Evolutionary conservation across 352 stramenopile species (phyloP), one percentile per base, ranked within the genome.

Genomic region (Phytophthora pini): DNA sequence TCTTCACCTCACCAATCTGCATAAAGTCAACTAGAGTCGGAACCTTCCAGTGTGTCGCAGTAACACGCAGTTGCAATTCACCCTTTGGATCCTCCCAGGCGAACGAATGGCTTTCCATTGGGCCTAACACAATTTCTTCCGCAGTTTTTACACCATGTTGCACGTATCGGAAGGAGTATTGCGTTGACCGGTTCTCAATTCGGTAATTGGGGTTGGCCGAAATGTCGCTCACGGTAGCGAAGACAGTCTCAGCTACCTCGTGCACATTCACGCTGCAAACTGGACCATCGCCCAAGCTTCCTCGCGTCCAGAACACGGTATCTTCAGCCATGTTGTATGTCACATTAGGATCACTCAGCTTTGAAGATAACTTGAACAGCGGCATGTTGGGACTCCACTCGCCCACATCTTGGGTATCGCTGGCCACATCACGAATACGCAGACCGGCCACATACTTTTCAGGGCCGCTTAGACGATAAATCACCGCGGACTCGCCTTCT

Each of bases 161-260:
- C 3, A 87, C 62, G 44, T 96, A 96, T n/a, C 81, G 71, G 60
- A 95, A 89, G 13, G 84, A 70, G 56, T 86, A 66, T 9, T 71
- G 77, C 10, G 79, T 91, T 36, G 85, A 96, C 2, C 88, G 85
- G 60, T 96, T 96, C 55, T 96, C 88, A 47, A 96, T 94, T 12
- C 88, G 88, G 50, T 94, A 93, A 15, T 75, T 82, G 12, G 88
- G 87, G 0, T 69, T 81, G 12, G 62, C 46, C 5, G 87, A 94
- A 52, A 89, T 82, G 55, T 96, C 88, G 20, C 70, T 86, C 10
- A 94, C 63, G 15, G 73, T 87, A 7, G 75, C 69, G 32, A 89
- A 94, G n/a, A 94, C 86, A 8, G 72, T 93, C 55, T 92, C 80
- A 9, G 89, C 75, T 1, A 74, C 56, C 13, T 80, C 78, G 49